phyloP scores from a whole-genome alignment of 441 rosid species.

The Erodium trifolium region DNA sequence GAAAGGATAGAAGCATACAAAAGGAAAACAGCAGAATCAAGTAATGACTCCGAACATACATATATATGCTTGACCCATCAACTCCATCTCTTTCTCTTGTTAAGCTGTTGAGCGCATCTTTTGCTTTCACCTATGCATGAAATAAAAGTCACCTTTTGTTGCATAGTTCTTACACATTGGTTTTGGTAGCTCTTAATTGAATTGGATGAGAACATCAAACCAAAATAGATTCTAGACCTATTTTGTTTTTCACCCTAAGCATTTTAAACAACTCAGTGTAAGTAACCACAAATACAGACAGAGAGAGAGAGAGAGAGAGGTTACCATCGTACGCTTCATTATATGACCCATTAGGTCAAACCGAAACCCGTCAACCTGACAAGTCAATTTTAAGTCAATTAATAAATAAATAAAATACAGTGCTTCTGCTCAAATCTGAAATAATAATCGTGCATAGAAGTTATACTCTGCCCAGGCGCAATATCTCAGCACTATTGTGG shows the following conservation, averaged over 20 bases:
- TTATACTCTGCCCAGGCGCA: background rate
- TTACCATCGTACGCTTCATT: slow-evolving; percentile 85
- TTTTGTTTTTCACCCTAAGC: background rate
- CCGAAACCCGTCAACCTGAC: slow-evolving; percentile 92
- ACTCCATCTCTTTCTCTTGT: slow-evolving; percentile 70
- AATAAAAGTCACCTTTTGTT: slow-evolving; percentile 20
- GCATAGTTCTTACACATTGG: slow-evolving; percentile 7
- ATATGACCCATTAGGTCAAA: slow-evolving; percentile 98
- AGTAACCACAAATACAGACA: background rate
- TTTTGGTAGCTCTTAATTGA: background rate
- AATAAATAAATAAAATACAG: slow-evolving; percentile 14
- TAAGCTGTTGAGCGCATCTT: slow-evolving; percentile 53
- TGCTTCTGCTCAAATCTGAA: slow-evolving; percentile 9
- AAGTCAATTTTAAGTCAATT: slow-evolving; percentile 26
- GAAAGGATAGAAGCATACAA: slow-evolving; percentile 4
- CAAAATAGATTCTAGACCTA: too few species aligned
- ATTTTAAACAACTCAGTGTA: background rate
- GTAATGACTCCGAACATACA: slow-evolving; percentile 41
- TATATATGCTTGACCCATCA: slow-evolving; percentile 73
- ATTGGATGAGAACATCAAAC: too few species aligned
- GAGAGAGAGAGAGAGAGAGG: slow-evolving; percentile 20
- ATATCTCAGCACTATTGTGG: background rate
- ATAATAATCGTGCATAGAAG: background rate
- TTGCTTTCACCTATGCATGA: slow-evolving; percentile 60
- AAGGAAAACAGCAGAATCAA: slow-evolving; percentile 16